Conservation (phyloP, 208 protist genomes). For the Strigomonas culicis region DNA sequence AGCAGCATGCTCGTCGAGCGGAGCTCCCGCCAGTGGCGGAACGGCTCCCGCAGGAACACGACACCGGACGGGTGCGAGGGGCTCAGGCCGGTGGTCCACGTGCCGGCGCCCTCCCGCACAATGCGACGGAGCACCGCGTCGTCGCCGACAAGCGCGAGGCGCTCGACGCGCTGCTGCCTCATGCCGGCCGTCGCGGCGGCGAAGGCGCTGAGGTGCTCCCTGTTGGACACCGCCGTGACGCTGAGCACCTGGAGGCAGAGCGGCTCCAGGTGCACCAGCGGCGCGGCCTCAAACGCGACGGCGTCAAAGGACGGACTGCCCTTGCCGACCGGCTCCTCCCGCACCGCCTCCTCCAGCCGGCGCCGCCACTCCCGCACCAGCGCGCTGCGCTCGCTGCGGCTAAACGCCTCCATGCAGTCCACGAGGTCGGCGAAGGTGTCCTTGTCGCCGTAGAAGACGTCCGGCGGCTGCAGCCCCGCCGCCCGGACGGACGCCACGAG, state of each 20-base stretch:
- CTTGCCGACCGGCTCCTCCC: constrained; percentile 29
- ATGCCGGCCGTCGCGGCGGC: constrained; percentile 5
- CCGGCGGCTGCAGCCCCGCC: not conserved
- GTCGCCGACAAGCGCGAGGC: constrained; percentile 59
- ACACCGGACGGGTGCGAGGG: constrained; percentile 17
- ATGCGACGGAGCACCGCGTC: constrained; percentile 26
- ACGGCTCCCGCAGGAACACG: constrained; percentile 53
- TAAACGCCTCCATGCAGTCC: constrained; percentile 7
- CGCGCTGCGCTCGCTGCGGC: constrained; percentile 23
- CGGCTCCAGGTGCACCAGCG: constrained; percentile 36
- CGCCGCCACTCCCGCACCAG: constrained; percentile 51
- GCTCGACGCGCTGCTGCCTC: constrained; percentile 17
- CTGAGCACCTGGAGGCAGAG: constrained; percentile 48
- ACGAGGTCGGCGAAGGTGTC: constrained; percentile 10
- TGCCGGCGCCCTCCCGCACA: constrained; percentile 28
- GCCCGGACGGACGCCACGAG: not conserved
- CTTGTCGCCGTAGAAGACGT: constrained; percentile 9
- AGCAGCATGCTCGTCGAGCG: constrained; percentile 45
- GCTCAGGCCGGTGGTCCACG: not conserved
- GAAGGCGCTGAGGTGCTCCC: constrained; percentile 55
- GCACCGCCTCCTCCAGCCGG: constrained; percentile 32
- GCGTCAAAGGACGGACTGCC: constrained; percentile 47
- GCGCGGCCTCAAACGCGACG: constrained; percentile 38
- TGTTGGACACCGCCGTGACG: constrained; percentile 41
- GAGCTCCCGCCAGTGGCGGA: constrained; percentile 31